Evolutionary conservation across 345 rosid species (phyloP).

Genomic region (Syzygium aqueum): DNA sequence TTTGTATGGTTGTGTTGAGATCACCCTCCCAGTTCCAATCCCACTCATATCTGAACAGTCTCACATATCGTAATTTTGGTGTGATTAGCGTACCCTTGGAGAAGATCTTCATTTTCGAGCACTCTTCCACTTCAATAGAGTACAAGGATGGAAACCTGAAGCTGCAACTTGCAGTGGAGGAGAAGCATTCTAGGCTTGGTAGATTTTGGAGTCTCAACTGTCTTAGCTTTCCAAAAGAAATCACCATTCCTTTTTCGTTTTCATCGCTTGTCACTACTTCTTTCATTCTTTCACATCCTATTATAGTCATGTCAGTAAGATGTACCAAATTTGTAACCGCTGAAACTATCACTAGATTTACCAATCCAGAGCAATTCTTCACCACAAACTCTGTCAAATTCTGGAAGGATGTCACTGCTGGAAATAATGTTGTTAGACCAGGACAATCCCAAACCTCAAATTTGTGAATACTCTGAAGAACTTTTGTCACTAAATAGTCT

Average conservation of each 20-base stretch:
- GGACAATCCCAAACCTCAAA: background rate
- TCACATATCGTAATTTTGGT: rapidly evolving
- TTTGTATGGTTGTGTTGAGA: background rate
- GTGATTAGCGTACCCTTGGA: rapidly evolving
- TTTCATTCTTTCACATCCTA: background rate
- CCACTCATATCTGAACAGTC: rapidly evolving
- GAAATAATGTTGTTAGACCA: background rate
- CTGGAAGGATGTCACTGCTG: rapidly evolving
- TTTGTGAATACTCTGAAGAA: rapidly evolving
- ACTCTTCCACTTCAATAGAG: background rate
- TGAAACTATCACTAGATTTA: background rate
- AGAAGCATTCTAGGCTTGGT: background rate
- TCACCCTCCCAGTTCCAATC: rapidly evolving
- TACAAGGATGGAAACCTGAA: background rate
- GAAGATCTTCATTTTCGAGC: background rate
- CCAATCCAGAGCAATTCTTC: background rate
- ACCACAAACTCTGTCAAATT: background rate
- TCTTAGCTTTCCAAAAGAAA: background rate
- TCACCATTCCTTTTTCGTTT: background rate
- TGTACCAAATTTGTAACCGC: background rate
- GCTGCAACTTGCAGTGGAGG: background rate
- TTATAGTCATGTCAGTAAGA: rapidly evolving
- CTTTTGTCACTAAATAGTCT: background rate
- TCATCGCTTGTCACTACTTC: background rate
- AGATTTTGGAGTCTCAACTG: too few species aligned